Percentiles rank a stretch among this genome's conserved stretches.
Conservation (phyloP, 2,329 filamentous ascomycete genomes). For the Madurella fahalii region DNA sequence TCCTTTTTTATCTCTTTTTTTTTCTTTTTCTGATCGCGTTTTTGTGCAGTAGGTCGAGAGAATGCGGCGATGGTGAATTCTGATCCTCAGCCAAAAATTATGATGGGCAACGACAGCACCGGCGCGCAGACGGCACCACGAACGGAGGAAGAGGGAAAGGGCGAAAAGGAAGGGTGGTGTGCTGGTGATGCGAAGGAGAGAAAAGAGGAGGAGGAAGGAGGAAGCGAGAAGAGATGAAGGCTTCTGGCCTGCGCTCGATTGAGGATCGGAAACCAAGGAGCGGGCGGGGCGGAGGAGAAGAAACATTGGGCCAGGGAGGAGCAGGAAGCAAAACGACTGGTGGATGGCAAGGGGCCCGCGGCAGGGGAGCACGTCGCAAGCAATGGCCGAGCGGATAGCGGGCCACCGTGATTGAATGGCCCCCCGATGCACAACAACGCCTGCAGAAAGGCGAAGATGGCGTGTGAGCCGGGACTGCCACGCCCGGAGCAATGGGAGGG, state of each 20-base stretch:
- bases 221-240: constrained; percentile 30
- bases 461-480: constrained; percentile 17
- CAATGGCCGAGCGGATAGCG: constrained; percentile 29
- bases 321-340: constrained; percentile 26
- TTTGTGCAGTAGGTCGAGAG: constrained; percentile 25
- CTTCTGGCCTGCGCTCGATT: neutral
- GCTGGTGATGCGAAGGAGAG: constrained; percentile 24
- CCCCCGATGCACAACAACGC: neutral
- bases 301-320: constrained; percentile 19
- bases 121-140: constrained; percentile 31
- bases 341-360: constrained; percentile 9
- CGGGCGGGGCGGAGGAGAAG: constrained; percentile 23
- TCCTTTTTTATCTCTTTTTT: constrained; percentile 29
- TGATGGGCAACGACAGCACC: constrained; percentile 23
- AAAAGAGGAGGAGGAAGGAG: constrained; percentile 30
- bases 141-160: constrained; percentile 32
- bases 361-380: constrained; percentile 21
- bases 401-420: constrained; percentile 27
- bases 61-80: constrained; percentile 28
- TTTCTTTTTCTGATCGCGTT: constrained; percentile 25
- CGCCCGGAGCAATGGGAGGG: constrained; percentile 8
- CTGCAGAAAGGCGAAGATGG: constrained; percentile 15
- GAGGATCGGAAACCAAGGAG: constrained; percentile 20
- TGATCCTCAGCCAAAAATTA: constrained; percentile 22
- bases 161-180: constrained; percentile 32